Percentiles rank a stretch among this genome's conserved stretches.
phyloP scores from a whole-genome alignment of 75 land plant genomes.

The Pinus taeda region DNA sequence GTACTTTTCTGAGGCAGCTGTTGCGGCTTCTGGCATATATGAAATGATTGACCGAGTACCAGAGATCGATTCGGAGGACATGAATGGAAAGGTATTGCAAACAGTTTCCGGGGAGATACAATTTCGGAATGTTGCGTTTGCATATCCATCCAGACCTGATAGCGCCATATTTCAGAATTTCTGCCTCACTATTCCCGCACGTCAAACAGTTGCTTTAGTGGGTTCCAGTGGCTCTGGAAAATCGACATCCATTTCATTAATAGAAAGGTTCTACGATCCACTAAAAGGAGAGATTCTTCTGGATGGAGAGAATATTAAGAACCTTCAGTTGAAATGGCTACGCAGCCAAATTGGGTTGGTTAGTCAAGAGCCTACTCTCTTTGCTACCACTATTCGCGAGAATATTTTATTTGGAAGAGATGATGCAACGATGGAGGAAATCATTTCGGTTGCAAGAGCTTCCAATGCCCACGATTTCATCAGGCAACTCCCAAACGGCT shows the following conservation, averaged over 20 bases:
- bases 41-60: conserved; percentile 27
- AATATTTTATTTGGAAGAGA: conserved; percentile 25
- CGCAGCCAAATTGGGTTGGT: conserved; percentile 20
- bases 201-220: conserved; percentile 20
- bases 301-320: conserved; percentile 15
- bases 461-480: conserved; percentile 25
- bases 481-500: conserved; percentile 14
- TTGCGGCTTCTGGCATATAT: conserved; percentile 19
- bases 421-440: conserved; percentile 17
- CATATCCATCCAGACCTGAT: conserved; percentile 9
- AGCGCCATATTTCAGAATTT: conserved; percentile 11
- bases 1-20: conserved; percentile 20
- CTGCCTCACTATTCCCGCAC: conserved; percentile 12
- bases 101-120: conserved; percentile 20
- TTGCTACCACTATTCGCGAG: conserved; percentile 20
- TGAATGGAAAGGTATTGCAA: conserved; percentile 8
- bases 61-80: conserved; percentile 18
- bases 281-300: conserved; percentile 10
- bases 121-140: conserved; percentile 8
- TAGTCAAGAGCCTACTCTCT: conserved; percentile 24
- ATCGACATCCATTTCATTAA: conserved; percentile 17
- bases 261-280: conserved; percentile 30
- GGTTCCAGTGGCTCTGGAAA: conserved; percentile 30
- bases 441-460: conserved; percentile 13
- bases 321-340: conserved; percentile 10